These are phyloP conservation scores for Cocos nucifera DNA, from an alignment of 176 grass and related monocot genomes.

Conservation along the genomic window DNA sequence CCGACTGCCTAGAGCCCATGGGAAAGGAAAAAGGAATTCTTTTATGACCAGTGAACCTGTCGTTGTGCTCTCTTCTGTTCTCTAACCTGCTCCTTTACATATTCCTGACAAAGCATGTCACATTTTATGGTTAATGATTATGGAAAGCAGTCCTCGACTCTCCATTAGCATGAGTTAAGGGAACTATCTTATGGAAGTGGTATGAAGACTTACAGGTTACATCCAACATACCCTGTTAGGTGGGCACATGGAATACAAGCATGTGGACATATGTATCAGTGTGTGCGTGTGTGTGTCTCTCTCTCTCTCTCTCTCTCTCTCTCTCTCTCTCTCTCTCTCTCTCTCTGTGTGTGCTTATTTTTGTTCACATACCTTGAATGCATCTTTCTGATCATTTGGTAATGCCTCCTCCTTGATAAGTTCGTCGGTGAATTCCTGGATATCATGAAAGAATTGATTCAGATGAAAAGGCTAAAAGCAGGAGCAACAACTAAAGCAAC, in stretches of 20 bases:
- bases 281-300: too few species aligned
- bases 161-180: neutral
- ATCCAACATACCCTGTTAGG: too few species aligned
- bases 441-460: conserved; percentile 1
- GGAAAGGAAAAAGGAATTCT: neutral
- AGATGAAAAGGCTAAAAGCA: too few species aligned
- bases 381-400: conserved; percentile 73
- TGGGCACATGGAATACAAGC: too few species aligned
- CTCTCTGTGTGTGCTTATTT: too few species aligned
- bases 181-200: neutral
- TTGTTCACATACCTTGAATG: conserved; percentile 46
- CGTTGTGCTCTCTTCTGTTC: conserved; percentile 54
- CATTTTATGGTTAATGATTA: conserved; percentile 8
- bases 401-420: conserved; percentile 50
- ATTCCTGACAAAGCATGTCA: conserved; percentile 40
- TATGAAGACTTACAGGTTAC: too few species aligned
- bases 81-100: conserved; percentile 75
- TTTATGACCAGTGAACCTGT: conserved; percentile 37
- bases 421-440: conserved; percentile 62
- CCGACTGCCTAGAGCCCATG: too few species aligned
- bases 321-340: too few species aligned
- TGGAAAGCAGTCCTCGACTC: neutral
- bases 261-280: too few species aligned
- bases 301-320: too few species aligned
- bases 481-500: too few species aligned